Conservation (phyloP, 768 basidiomycete species). For the Mycena capillaripes region DNA sequence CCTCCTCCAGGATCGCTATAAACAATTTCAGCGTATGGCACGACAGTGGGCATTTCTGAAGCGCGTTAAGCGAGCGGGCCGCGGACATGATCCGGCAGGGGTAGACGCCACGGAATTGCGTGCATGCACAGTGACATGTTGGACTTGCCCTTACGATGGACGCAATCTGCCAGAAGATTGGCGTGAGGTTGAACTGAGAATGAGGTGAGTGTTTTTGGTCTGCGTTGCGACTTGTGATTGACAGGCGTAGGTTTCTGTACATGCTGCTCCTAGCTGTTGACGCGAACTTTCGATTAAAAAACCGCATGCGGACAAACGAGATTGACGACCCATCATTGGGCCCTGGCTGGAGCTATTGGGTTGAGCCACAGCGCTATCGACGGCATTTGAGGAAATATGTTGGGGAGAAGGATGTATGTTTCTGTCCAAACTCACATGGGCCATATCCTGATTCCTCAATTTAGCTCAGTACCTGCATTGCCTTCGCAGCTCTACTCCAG, state of each 20-base stretch:
- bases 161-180: constrained; percentile 38
- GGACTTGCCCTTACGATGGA: background rate
- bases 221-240: too few relatives aligned
- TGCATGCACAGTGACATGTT: constrained; percentile 21
- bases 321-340: background rate
- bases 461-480: constrained; percentile 35
- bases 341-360: background rate
- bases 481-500: too few relatives aligned
- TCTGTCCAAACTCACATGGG: too few relatives aligned
- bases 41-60: background rate
- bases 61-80: background rate
- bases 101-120: constrained; percentile 11
- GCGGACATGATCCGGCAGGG: constrained; percentile 17
- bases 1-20: constrained; percentile 11
- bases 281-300: constrained; percentile 44
- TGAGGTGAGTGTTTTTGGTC: background rate
- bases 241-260: constrained; percentile 20
- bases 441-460: too few relatives aligned
- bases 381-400: constrained; percentile 16
- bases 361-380: background rate
- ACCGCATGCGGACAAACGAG: constrained; percentile 2
- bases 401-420: constrained; percentile 13
- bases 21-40: background rate
- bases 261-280: constrained; percentile 40
- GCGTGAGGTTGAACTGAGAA: background rate